These are phyloP conservation scores for Suhomyces chickasaworum DNA, from an alignment of 1,139 yeast species.

Conservation along the genomic window DNA sequence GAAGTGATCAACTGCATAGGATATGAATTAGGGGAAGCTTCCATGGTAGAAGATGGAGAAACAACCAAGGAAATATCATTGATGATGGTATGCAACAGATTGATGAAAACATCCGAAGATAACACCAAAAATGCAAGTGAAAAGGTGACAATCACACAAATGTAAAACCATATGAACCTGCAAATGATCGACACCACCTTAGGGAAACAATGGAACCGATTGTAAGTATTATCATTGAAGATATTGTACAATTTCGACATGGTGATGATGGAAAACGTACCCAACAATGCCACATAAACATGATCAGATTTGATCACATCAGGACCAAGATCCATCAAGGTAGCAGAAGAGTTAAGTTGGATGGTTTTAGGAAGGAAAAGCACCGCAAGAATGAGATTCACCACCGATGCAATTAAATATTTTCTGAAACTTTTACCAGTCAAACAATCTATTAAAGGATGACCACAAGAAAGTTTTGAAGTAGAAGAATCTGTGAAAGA, in stretches of 20 bases:
- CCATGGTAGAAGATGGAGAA: constrained; percentile 9
- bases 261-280: constrained; percentile 19
- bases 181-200: constrained; percentile 19
- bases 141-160: constrained; percentile 21
- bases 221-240: constrained; percentile 19
- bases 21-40: constrained; percentile 4
- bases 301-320: constrained; percentile 27
- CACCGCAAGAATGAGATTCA: constrained; percentile 9
- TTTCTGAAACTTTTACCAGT: constrained; percentile 1
- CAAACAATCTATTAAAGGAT: constrained; percentile 2
- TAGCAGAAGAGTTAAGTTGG: constrained; percentile 23
- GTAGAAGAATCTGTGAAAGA: constrained; percentile 3
- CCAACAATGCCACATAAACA: constrained; percentile 22
- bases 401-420: neutral
- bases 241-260: constrained; percentile 17
- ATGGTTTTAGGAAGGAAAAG: constrained; percentile 21
- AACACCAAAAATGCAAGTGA: constrained; percentile 20
- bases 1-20: constrained; percentile 22
- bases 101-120: constrained; percentile 28
- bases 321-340: constrained; percentile 16
- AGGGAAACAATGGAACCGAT: constrained; percentile 17
- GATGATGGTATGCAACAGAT: constrained; percentile 18
- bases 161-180: constrained; percentile 29
- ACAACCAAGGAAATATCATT: constrained; percentile 8
- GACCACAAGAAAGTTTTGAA: neutral